Percentiles rank a stretch among this genome's conserved stretches.
phyloP scores from a whole-genome alignment of 2,329 filamentous ascomycete genomes.

The Raffaelea albimanens region DNA sequence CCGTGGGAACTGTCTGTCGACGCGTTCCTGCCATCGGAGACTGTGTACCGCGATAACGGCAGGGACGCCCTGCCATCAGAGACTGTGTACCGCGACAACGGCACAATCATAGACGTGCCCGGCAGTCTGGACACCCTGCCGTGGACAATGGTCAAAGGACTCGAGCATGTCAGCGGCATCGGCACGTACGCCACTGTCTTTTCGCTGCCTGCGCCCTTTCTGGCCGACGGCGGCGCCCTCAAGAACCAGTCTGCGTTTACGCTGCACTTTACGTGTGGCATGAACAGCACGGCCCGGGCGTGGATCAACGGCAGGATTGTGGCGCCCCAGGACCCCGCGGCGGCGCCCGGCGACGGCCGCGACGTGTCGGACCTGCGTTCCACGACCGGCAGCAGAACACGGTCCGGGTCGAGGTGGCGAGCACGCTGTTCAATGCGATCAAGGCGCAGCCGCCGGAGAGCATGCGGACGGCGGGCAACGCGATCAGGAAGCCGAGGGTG shows the following conservation, averaged over 20 bases:
- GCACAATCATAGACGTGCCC: too few relatives aligned
- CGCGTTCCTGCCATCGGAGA: not conserved
- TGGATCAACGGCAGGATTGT: conserved; percentile 8
- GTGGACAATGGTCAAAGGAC: conserved; percentile 6
- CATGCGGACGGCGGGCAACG: too few relatives aligned
- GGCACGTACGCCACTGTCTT: conserved; percentile 8
- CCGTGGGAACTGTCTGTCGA: conserved; percentile 3
- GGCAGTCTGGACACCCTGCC: conserved; percentile 7
- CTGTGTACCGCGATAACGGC: too few relatives aligned
- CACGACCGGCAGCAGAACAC: not conserved
- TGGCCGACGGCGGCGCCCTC: not conserved
- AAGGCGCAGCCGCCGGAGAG: not conserved
- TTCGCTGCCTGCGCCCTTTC: too few relatives aligned
- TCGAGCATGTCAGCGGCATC: conserved; percentile 7
- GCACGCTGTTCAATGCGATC: conserved; percentile 11
- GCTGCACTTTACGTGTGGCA: conserved; percentile 5
- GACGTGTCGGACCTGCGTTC: conserved; percentile 9
- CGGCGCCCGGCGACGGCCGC: not conserved
- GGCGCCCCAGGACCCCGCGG: conserved; percentile 8
- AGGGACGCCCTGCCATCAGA: not conserved
- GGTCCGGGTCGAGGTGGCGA: conserved; percentile 9
- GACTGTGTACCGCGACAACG: too few relatives aligned
- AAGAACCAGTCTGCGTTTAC: too few relatives aligned
- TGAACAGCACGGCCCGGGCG: conserved; percentile 6
- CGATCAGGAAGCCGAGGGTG: too few relatives aligned